Percentiles rank a stretch among this genome's conserved stretches.
Evolutionary conservation across 129 eudicot genomes (phyloP).

Genomic region (Logfia minima): DNA sequence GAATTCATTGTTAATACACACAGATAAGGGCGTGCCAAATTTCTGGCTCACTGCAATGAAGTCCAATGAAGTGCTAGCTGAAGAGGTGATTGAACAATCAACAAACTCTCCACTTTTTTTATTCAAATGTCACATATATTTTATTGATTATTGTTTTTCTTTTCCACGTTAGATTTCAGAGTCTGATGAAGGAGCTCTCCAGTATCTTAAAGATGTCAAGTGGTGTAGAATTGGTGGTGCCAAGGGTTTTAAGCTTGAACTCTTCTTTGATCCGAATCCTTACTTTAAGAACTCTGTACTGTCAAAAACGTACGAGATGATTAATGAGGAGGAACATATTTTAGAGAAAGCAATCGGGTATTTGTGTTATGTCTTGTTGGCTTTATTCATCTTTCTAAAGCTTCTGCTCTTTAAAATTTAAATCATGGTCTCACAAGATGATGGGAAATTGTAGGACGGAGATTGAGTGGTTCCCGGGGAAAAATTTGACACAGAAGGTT

Average conservation of each 20-base stretch:
- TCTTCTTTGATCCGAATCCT: conserved; percentile 80
- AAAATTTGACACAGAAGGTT: conserved; percentile 81
- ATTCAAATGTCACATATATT: neutral
- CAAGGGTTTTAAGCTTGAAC: conserved; percentile 92
- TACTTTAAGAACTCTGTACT: conserved; percentile 70
- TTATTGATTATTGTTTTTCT: neutral
- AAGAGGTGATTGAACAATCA: conserved; percentile 52
- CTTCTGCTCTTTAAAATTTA: neutral
- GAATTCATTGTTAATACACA: conserved; percentile 22
- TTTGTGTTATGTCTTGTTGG: neutral
- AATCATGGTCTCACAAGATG: neutral
- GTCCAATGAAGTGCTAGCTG: conserved; percentile 75
- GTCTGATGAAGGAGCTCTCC: conserved; percentile 86
- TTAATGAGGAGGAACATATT: conserved; percentile 92
- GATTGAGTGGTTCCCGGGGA: conserved; percentile 93
- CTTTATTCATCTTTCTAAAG: neutral
- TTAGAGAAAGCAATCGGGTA: conserved; percentile 95
- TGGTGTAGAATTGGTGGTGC: conserved; percentile 67
- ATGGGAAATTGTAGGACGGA: conserved; percentile 61
- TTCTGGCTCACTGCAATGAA: conserved; percentile 96
- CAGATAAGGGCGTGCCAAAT: conserved; percentile 85
- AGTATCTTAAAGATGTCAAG: conserved; percentile 83
- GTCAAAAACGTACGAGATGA: conserved; percentile 88
- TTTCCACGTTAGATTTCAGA: conserved; percentile 60
- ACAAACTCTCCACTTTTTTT: neutral